Evolutionary conservation across 2,329 filamentous ascomycete genomes (phyloP).

Genomic region (Tolypocladium inflatum): DNA sequence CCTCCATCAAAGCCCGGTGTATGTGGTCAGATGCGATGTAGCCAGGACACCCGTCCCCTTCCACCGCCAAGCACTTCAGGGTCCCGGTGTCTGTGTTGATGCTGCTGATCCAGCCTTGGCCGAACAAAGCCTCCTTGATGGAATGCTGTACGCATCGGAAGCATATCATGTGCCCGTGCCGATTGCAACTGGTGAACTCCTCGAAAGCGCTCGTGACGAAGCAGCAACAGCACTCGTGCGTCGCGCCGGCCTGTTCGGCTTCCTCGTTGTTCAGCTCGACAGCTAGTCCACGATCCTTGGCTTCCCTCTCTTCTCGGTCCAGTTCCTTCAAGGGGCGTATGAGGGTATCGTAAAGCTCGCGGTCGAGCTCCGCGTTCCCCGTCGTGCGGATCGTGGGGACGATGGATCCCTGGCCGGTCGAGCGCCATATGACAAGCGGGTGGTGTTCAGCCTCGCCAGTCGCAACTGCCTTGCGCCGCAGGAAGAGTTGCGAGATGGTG

Average conservation of each 20-base stretch:
- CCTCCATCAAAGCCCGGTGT: conserved; percentile 59
- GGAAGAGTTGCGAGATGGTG: conserved; percentile 61
- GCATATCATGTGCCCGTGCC: conserved; percentile 63
- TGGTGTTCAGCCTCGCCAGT: conserved; percentile 48
- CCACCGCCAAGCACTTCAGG: conserved; percentile 73
- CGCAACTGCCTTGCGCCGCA: conserved; percentile 49
- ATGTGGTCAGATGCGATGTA: conserved; percentile 62
- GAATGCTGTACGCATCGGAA: conserved; percentile 75
- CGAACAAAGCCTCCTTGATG: conserved; percentile 80
- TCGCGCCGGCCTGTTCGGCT: conserved; percentile 45
- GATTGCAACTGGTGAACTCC: conserved; percentile 62
- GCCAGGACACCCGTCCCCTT: conserved; percentile 62
- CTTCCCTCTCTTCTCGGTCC: conserved; percentile 32
- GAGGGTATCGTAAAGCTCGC: conserved; percentile 50
- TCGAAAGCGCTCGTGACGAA: conserved; percentile 64
- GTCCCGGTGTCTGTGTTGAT: conserved; percentile 66
- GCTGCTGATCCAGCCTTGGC: conserved; percentile 80
- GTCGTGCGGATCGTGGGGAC: conserved; percentile 56
- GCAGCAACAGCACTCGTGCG: conserved; percentile 70
- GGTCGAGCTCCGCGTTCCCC: conserved; percentile 53
- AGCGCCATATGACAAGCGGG: conserved; percentile 53
- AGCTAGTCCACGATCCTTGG: conserved; percentile 43
- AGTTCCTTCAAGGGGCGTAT: conserved; percentile 42
- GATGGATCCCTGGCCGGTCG: conserved; percentile 43
- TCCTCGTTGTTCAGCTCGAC: conserved; percentile 46